A percentile compares a stretch with the other conserved stretches of the same genome.
Conservation (phyloP, 139 green algal genomes). For the Volvox reticuliferus region DNA sequence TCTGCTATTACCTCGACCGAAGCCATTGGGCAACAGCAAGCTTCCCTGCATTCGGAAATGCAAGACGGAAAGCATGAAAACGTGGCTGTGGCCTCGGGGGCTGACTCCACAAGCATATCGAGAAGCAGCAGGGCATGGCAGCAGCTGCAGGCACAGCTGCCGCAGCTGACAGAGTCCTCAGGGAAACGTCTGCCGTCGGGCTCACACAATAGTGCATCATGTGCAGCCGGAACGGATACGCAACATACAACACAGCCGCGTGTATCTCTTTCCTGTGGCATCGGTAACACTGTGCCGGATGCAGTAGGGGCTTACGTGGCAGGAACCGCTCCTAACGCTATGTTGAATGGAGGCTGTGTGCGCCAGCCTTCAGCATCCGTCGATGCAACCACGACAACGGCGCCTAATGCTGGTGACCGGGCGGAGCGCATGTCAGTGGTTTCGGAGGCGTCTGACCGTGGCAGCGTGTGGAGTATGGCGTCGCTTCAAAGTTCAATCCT, state of each 20-base stretch:
- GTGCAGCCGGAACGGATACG: too few species aligned
- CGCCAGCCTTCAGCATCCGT: too few species aligned
- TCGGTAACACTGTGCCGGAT: too few species aligned
- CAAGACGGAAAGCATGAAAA: neutral
- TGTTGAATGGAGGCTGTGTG: too few species aligned
- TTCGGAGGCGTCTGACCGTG: constrained; percentile 17
- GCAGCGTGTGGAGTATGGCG: constrained; percentile 32
- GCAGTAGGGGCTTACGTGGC: too few species aligned
- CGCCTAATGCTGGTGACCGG: neutral
- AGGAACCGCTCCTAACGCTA: too few species aligned
- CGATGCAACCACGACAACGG: too few species aligned
- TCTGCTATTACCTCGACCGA: neutral
- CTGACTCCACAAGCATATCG: neutral
- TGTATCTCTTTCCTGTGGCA: too few species aligned
- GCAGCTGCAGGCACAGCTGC: neutral
- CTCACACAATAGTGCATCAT: too few species aligned
- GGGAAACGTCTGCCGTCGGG: too few species aligned
- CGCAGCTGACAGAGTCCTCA: too few species aligned
- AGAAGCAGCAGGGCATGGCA: neutral
- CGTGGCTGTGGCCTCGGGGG: neutral
- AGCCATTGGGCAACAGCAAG: neutral
- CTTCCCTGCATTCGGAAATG: neutral
- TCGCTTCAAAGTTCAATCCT: constrained; percentile 7
- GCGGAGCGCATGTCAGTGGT: constrained; percentile 1
- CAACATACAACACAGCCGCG: too few species aligned